phyloP scores from a whole-genome alignment of 495 filamentous ascomycete genomes.

The Chaetomium fimeti region DNA sequence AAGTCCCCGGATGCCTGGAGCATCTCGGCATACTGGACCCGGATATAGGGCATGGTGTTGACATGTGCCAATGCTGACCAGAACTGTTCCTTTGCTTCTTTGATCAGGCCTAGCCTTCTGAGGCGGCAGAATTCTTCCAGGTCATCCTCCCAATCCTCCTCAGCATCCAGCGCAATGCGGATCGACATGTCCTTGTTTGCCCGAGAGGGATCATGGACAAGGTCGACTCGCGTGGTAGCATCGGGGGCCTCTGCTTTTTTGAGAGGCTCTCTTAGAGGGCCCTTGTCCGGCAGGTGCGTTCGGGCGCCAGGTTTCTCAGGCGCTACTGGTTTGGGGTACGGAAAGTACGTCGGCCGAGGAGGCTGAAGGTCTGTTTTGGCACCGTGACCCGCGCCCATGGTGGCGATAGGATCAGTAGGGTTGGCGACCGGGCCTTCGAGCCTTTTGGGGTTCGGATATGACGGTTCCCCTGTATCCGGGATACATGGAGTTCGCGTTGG shows the following conservation, averaged over 20 bases:
- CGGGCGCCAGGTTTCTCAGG: neutral
- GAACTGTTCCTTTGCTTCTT: constrained; percentile 26
- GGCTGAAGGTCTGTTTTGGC: neutral
- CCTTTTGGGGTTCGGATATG: neutral
- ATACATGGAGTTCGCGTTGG: neutral
- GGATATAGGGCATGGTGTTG: constrained; percentile 19
- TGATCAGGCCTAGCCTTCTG: constrained; percentile 27
- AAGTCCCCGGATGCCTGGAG: constrained; percentile 26
- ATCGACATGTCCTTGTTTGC: constrained; percentile 23
- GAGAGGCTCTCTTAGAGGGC: neutral
- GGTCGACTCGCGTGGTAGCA: constrained; percentile 13
- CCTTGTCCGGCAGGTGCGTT: neutral
- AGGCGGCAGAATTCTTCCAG: constrained; percentile 30
- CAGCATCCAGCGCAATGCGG: constrained; percentile 20
- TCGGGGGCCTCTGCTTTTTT: neutral
- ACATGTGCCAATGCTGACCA: constrained; percentile 12
- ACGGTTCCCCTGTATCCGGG: neutral
- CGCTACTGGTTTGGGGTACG: neutral
- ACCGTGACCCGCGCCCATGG: neutral
- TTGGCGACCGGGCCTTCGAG: neutral
- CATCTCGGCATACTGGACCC: constrained; percentile 28
- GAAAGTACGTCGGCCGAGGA: neutral
- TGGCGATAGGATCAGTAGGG: neutral
- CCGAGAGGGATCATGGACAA: constrained; percentile 25
- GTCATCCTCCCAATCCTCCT: constrained; percentile 25